Base-by-base conservation (phyloP, 2,329 filamentous ascomycete species). In the Fusarium newnesense region DNA sequence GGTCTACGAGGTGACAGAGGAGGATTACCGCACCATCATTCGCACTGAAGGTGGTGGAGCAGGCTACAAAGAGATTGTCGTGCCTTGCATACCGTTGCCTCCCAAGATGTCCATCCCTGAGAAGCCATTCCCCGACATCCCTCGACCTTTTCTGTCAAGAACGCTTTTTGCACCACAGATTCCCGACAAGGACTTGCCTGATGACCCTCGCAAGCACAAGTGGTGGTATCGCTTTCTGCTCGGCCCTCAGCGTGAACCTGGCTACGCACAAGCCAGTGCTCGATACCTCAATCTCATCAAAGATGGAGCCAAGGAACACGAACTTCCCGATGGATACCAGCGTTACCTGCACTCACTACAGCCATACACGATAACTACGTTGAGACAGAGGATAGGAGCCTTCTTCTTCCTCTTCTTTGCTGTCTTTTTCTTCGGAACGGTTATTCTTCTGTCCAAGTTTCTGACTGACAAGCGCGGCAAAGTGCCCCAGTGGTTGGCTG, bases 1-100 rank as follows among this genome's bases (percentile, higher is more conserved):
- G 21, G 96, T 98, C 8, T 99, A 99, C 84, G 95, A 98, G 84
- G 94, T 98, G 36, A 97, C 95, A 2, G 84, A 87, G 24, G 82
- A 88, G 47, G 96, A 99, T 83, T 99, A 94, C 80, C 88, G 91
- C 11, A 93, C 89, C 67, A 97, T 99, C 75, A 92, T 98, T 69
- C 92, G 92, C 9, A 98, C 95, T 9, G 96, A 99, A 81, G 96
- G 96, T 58, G 95, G 94, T 37, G 95, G 95, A 24, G 84, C 91
- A 5, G 88, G 91, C n/a, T 99, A 99, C 84, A 86, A 92, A 64
- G 95, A 98, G 79, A 90, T 97, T 16, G 79, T 94, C 1, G 91
- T 97, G 18, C 90, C 92, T 34, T 98, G 96, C 82, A 86, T 94
- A 72, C 86, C 91, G 0, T 87, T 98, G 13, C 86, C 90, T 1